A percentile compares a stretch with the other conserved stretches of the same genome.
These are phyloP conservation scores for Cyberlindnera sargentensis DNA, from an alignment of 805 yeast species.

Conservation along the genomic window DNA sequence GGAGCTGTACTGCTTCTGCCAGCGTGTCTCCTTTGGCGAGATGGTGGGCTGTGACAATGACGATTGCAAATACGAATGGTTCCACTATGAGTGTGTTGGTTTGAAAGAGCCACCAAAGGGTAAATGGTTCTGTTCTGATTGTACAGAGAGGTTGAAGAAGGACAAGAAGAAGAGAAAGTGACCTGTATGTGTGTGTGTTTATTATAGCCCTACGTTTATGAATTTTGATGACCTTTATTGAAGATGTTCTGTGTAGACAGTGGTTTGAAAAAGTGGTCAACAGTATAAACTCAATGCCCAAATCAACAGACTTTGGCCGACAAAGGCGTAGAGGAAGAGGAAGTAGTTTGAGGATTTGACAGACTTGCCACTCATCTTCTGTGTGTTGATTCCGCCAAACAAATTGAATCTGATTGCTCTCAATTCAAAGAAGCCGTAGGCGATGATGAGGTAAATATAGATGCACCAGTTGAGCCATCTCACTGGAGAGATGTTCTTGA, in stretches of 20 bases:
- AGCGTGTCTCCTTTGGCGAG: constrained; percentile 88
- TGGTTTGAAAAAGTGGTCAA: background rate
- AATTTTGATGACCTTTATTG: too few relatives aligned
- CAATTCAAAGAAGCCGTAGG: constrained; percentile 61
- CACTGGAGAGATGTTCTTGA: constrained; percentile 39
- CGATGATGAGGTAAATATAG: constrained; percentile 42
- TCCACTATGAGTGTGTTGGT: constrained; percentile 94
- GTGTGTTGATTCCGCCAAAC: constrained; percentile 35
- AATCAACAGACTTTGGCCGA: constrained; percentile 69
- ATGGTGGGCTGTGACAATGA: constrained; percentile 96
- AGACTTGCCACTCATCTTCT: constrained; percentile 56
- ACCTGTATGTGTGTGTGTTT: too few relatives aligned
- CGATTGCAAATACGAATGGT: constrained; percentile 88
- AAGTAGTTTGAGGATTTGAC: constrained; percentile 82
- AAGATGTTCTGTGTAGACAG: too few relatives aligned
- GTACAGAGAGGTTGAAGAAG: constrained; percentile 36
- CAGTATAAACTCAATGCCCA: constrained; percentile 47
- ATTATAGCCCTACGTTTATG: background rate
- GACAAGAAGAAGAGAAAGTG: constrained; percentile 19
- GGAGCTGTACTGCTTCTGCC: constrained; percentile 82
- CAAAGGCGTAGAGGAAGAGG: constrained; percentile 75
- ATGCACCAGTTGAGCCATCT: constrained; percentile 42
- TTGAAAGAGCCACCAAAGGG: constrained; percentile 83
- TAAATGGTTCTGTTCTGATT: constrained; percentile 91
- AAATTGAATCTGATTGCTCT: constrained; percentile 41